These are phyloP conservation scores for Pythium coloratum DNA, from an alignment of 352 stramenopile species.

Conservation along the genomic window DNA sequence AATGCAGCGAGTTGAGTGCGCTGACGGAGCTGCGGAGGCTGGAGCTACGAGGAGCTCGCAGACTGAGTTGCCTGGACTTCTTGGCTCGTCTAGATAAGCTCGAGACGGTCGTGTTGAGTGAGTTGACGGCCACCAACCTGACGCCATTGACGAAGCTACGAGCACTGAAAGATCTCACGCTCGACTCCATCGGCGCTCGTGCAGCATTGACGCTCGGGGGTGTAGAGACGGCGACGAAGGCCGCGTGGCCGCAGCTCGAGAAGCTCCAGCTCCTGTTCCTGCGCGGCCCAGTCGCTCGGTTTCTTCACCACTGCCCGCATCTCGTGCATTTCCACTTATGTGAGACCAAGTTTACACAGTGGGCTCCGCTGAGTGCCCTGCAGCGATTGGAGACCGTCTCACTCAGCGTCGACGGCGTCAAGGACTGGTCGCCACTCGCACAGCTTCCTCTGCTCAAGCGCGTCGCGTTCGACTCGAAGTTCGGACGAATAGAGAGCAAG, in stretches of 20 bases:
- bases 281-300: not conserved
- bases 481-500: slow-evolving; percentile 1
- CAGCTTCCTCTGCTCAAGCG: slow-evolving; percentile 5
- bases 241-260: slow-evolving; percentile 9
- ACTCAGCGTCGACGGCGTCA: slow-evolving; percentile 16
- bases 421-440: slow-evolving; percentile 20
- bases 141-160: slow-evolving; percentile 10
- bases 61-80: slow-evolving; percentile 6
- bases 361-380: slow-evolving; percentile 8
- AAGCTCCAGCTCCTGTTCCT: slow-evolving; percentile 23
- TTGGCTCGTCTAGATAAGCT: slow-evolving; percentile 6
- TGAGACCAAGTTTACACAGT: not conserved
- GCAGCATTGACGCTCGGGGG: not conserved
- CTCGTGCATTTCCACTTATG: slow-evolving; percentile 18
- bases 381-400: slow-evolving; percentile 11
- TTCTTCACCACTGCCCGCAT: slow-evolving; percentile 10
- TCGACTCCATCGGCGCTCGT: slow-evolving; percentile 11
- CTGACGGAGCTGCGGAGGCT: slow-evolving; percentile 9
- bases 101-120: slow-evolving; percentile 5
- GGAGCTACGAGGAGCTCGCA: slow-evolving; percentile 2
- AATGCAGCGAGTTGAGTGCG: not conserved
- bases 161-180: slow-evolving; percentile 9
- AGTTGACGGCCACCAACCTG: slow-evolving; percentile 10
- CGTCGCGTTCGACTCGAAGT: slow-evolving; percentile 12
- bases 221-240: not conserved